phyloP scores from a whole-genome alignment of 345 rosid species.

The Leavenworthia alabamica region DNA sequence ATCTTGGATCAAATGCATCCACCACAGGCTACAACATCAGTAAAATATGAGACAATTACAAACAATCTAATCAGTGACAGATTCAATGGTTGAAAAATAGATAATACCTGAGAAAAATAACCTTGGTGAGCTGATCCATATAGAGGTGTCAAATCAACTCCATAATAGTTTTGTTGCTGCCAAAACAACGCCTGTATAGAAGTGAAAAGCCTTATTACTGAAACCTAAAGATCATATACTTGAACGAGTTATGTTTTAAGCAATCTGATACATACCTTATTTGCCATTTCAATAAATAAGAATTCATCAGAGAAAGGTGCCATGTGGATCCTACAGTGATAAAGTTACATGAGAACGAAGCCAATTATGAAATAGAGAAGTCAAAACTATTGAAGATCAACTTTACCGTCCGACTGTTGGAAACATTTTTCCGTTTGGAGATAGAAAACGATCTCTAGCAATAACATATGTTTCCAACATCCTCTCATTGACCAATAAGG shows the following conservation, averaged over 20 bases:
- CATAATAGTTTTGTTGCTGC: conserved; percentile 90
- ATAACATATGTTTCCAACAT: conserved; percentile 95
- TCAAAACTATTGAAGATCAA: conserved; percentile 6
- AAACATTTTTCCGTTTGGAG: conserved; percentile 88
- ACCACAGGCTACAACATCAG: conserved; percentile 70
- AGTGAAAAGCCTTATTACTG: neutral
- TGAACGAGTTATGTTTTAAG: no score
- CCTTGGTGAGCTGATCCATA: conserved; percentile 78
- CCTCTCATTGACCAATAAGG: conserved; percentile 90
- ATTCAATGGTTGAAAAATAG: neutral
- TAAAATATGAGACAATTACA: neutral
- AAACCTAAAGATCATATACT: neutral
- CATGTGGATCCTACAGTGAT: conserved; percentile 84
- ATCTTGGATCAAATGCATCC: conserved; percentile 97
- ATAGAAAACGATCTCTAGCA: conserved; percentile 93
- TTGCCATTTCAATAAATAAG: conserved; percentile 92
- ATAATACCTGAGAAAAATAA: conserved; percentile 76
- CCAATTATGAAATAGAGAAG: neutral
- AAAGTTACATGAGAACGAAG: conserved; percentile 1
- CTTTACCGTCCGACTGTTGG: conserved; percentile 94
- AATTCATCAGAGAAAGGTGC: conserved; percentile 98
- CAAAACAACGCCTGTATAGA: conserved; percentile 78
- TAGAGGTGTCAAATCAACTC: conserved; percentile 80
- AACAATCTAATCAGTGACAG: neutral
- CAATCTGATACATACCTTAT: no score